A percentile compares a stretch with the other conserved stretches of the same genome.
Conservation (phyloP, 179 eudicot species). For the Spergularia azorica region DNA sequence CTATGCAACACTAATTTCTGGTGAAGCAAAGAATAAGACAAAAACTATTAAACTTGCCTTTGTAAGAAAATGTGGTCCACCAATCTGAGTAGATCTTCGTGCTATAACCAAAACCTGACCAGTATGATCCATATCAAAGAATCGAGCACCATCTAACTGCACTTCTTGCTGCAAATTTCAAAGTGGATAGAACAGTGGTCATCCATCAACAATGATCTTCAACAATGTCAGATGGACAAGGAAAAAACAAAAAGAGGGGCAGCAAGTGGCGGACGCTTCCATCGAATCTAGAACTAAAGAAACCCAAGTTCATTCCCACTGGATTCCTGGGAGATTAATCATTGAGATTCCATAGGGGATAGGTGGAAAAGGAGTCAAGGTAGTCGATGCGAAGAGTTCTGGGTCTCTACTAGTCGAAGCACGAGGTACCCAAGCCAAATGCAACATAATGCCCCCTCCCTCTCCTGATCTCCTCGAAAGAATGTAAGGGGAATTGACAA, state of each 20-base stretch:
- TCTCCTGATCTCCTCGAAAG: too few species aligned
- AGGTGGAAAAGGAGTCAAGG: too few species aligned
- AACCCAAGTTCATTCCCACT: background rate
- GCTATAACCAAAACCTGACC: conserved; percentile 56
- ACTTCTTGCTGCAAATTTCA: conserved; percentile 50
- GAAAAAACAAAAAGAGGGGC: background rate
- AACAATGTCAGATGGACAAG: background rate
- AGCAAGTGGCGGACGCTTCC: background rate
- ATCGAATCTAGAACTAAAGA: background rate
- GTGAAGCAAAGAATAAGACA: conserved; percentile 9
- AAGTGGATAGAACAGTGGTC: conserved; percentile 7
- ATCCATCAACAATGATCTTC: conserved; percentile 16
- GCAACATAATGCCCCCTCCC: background rate
- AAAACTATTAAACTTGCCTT: conserved; percentile 43
- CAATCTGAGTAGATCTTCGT: conserved; percentile 59
- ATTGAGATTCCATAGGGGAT: too few species aligned
- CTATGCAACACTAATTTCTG: background rate
- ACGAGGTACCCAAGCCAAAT: background rate
- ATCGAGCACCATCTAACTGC: conserved; percentile 66
- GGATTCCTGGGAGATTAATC: too few species aligned
- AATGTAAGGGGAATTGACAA: background rate
- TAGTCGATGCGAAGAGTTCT: too few species aligned
- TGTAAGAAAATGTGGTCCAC: conserved; percentile 61
- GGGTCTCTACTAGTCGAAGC: background rate
- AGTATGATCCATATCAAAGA: conserved; percentile 70